Conservation (phyloP, 805 yeast genomes). For the Ascoidea tarda region DNA sequence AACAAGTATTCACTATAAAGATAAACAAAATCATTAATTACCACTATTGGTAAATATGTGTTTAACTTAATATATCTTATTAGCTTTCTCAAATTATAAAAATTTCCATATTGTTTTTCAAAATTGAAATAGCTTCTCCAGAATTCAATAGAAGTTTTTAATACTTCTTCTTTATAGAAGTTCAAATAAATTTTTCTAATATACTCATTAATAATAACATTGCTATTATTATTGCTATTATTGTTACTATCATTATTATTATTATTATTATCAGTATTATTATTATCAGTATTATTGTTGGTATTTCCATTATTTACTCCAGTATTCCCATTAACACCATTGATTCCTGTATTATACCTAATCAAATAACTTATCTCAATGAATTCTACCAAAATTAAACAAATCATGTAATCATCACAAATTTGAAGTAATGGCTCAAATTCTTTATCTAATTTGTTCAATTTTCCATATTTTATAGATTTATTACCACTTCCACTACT, state of each 20-base stretch:
- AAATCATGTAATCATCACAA: no score
- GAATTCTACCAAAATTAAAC: neutral
- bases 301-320: no score
- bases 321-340: no score
- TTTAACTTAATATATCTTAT: constrained; percentile 28
- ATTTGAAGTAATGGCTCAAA: neutral
- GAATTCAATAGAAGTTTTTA: constrained; percentile 30
- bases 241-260: no score
- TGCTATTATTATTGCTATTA: no score
- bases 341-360: neutral
- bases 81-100: constrained; percentile 28
- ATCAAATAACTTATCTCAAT: no score
- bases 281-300: no score
- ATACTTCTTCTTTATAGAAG: neutral
- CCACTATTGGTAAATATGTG: constrained; percentile 32
- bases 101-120: constrained; percentile 31
- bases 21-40: constrained; percentile 27
- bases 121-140: constrained; percentile 46
- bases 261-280: no score
- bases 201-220: no score
- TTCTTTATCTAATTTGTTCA: neutral
- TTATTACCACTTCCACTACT: no score
- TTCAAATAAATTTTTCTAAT: neutral
- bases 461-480: no score
- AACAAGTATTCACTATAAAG: constrained; percentile 25